Percentiles rank a stretch among this genome's conserved stretches.
Conservation (phyloP, 768 basidiomycete genomes). For the Crucibulum laeve region DNA sequence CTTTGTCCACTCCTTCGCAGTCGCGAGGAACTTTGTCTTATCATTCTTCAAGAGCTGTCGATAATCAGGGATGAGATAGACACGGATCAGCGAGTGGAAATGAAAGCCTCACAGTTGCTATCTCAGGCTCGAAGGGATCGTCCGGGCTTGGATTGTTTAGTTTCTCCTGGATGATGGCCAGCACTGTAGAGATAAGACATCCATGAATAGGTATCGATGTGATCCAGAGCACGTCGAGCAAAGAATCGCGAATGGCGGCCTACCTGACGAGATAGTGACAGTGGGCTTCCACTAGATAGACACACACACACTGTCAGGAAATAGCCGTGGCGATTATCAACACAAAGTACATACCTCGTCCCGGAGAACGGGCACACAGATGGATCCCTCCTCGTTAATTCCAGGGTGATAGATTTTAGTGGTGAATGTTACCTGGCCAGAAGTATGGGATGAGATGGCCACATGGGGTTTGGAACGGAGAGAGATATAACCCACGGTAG, state of each 20-base stretch:
- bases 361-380: slow-evolving; percentile 79
- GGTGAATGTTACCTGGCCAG: slow-evolving; percentile 65
- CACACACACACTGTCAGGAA: not conserved
- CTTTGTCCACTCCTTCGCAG: slow-evolving; percentile 83
- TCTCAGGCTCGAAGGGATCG: slow-evolving; percentile 86
- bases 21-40: slow-evolving; percentile 64
- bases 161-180: slow-evolving; percentile 77
- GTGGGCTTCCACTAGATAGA: slow-evolving; percentile 77
- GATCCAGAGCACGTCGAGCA: not conserved
- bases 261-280: slow-evolving; percentile 67
- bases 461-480: slow-evolving; percentile 1
- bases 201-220: not conserved
- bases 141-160: slow-evolving; percentile 85
- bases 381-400: slow-evolving; percentile 83
- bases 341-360: slow-evolving; percentile 58
- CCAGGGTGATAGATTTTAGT: slow-evolving; percentile 91
- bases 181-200: slow-evolving; percentile 39
- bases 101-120: slow-evolving; percentile 60
- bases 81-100: not conserved
- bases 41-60: slow-evolving; percentile 72
- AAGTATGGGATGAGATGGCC: slow-evolving; percentile 7
- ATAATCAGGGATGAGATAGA: slow-evolving; percentile 3
- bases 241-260: no score
- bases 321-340: not conserved
- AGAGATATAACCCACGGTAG: slow-evolving; percentile 44